Base-by-base conservation (phyloP, 2,329 filamentous ascomycete species). In the Aspergillus neotritici region DNA sequence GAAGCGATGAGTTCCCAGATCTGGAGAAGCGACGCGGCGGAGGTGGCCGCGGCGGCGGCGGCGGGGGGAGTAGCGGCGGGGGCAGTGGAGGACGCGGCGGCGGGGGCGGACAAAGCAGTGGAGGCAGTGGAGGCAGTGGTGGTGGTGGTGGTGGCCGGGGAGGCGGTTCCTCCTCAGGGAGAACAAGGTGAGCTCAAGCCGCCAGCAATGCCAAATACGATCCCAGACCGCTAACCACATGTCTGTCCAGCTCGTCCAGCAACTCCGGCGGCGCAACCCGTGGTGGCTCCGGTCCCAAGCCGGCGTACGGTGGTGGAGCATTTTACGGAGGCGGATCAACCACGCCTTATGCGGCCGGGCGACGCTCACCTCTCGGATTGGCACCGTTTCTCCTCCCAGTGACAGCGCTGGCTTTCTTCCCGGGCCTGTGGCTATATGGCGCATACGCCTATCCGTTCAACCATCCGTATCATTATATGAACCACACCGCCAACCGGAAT, bases 321-420 rank as follows among this genome's bases (percentile, higher is more conserved):
- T 78, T 72, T 58, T 83, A 82, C 50, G 70, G 72, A 4, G 77
- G 76, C 13, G 80, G 80, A 37, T 70, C 77, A 1, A 48, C 62
- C 5, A 59, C 66, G 2, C 74, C 79, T 2, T 82, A 78, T 60
- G 46, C 58, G 3, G 57, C 77, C 5, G 75, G 74, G 9, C 39
- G 45, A 0, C 55, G 57, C 5, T 74, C 75, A 5, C 66, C 72
- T 0, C 61, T 63, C n/a, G 75, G 77, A 7, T 61, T 82, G 28
- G 42, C 65, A 1, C 75, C 76, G 2, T 69, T 69, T 48, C 56
- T 79, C 10, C 61, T 79, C n/a, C 66, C 66, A 4, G 62, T 68
- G 4, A 69, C 68, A n/a, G 68, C 63, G 7, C 55, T 76, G 46
- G 55, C 63, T 1, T 63, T 77, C 44, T 70, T 79, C 58, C 74